Conservation (phyloP, 805 yeast genomes). For the Yarrowia bubula region DNA sequence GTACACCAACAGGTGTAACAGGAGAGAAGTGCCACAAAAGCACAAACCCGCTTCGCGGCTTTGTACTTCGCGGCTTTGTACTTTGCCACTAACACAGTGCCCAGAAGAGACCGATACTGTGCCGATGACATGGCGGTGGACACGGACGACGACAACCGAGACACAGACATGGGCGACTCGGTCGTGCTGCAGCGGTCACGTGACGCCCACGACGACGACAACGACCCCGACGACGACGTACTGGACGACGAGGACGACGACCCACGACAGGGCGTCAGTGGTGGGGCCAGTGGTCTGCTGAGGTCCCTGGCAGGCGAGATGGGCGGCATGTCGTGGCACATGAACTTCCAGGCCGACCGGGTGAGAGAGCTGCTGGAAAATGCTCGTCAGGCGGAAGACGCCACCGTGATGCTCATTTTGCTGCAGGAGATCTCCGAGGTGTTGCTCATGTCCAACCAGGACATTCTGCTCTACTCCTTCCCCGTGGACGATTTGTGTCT, state of each 20-base stretch:
- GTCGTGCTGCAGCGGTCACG: constrained; percentile 3
- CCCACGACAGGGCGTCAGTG: constrained; percentile 33
- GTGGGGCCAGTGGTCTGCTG: constrained; percentile 34
- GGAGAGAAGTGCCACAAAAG: too few species aligned
- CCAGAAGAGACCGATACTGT: constrained; percentile 21
- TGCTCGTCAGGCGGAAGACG: constrained; percentile 33
- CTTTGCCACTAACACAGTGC: constrained; percentile 5
- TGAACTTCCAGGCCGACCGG: constrained; percentile 28
- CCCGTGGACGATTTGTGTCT: constrained; percentile 58
- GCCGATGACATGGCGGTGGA: constrained; percentile 23
- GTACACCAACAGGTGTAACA: too few species aligned
- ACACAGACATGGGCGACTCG: constrained; percentile 18
- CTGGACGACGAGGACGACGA: constrained; percentile 34
- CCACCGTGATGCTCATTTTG: constrained; percentile 37
- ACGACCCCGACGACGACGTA: constrained; percentile 30
- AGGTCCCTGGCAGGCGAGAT: constrained; percentile 29
- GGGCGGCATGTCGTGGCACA: constrained; percentile 31
- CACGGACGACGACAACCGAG: constrained; percentile 22
- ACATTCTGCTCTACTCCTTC: constrained; percentile 40
- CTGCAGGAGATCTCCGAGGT: constrained; percentile 40
- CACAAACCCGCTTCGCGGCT: too few species aligned
- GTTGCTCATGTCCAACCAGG: constrained; percentile 39
- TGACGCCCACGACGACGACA: constrained; percentile 29
- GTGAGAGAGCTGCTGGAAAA: background rate
- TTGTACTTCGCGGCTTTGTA: too few species aligned